These are phyloP conservation scores for Ophiocordyceps camponoti-floridani DNA, from an alignment of 2,329 filamentous ascomycete genomes.

Conservation along the genomic window DNA sequence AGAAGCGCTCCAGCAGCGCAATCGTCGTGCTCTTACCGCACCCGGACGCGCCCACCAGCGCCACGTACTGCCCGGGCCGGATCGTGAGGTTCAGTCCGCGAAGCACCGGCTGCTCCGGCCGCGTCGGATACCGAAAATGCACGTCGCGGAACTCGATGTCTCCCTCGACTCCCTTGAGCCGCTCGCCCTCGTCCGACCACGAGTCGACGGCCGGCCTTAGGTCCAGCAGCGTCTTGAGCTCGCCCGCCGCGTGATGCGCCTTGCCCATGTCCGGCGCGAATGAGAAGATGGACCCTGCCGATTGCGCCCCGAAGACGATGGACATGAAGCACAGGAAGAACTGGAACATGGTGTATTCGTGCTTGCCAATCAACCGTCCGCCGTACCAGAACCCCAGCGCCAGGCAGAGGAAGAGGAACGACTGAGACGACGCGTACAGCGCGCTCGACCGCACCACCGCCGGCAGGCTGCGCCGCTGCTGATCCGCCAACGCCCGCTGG, in stretches of 20 bases:
- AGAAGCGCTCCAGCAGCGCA: constrained; percentile 44
- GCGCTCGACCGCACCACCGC: constrained; percentile 43
- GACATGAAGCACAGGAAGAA: constrained; percentile 47
- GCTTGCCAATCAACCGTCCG: constrained; percentile 33
- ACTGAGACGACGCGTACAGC: constrained; percentile 53
- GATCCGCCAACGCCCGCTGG: constrained; percentile 35
- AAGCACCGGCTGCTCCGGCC: constrained; percentile 39
- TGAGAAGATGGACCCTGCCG: constrained; percentile 47
- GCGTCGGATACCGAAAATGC: constrained; percentile 42
- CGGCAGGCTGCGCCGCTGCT: constrained; percentile 42
- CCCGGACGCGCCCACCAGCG: constrained; percentile 51
- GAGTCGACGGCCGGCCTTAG: constrained; percentile 17
- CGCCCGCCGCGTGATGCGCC: constrained; percentile 38
- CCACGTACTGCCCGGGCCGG: constrained; percentile 50
- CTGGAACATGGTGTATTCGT: constrained; percentile 25
- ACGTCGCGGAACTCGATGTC: constrained; percentile 38
- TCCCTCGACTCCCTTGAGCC: constrained; percentile 28
- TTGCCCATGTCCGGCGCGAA: constrained; percentile 48
- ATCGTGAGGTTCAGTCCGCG: constrained; percentile 44
- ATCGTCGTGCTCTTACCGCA: constrained; percentile 61
- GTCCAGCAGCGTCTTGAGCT: constrained; percentile 36
- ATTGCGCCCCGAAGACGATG: constrained; percentile 48
- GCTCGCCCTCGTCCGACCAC: constrained; percentile 16
- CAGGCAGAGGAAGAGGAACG: constrained; percentile 42
- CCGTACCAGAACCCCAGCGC: constrained; percentile 52